Base-by-base conservation (phyloP, 2,329 filamentous ascomycete genomes). In the Fusarium liriodendri region DNA sequence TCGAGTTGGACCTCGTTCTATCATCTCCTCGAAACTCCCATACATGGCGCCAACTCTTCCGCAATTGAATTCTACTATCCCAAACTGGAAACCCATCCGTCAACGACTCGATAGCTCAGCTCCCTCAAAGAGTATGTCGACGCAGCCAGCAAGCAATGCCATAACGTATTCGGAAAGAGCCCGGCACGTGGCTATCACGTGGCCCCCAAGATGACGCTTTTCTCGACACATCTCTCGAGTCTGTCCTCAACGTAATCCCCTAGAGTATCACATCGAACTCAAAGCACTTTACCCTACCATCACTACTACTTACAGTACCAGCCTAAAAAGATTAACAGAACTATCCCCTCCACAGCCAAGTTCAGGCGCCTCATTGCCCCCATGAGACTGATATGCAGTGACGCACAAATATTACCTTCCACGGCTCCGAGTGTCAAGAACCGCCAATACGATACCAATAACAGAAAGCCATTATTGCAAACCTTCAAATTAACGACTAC, bases 71-170 rank as follows among this genome's bases (percentile, higher is more conserved):
- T 66, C 63, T 35, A 66, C 45, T 25, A 66, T 25, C 55, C 57
- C 32, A 55, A 13, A n/a, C 42, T 52, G 5, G 60, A 61, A 25
- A 16, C 11, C 55, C 45, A 66, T 27, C 25, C 6, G 1, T 52
- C 59, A n/a, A 70, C 18, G 50, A 16, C n/a, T 18, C 59, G 38
- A 40, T 5, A n/a, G 37, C 18, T 64, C 42, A 13, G 50, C 38
- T 45, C 10, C 38, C 16, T 50, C 22, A 2, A 32, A 38, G 3
- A 58, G 10, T 2, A 61, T 58, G 14, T 37, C 40, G 2, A 38
- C 11, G 9, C 14, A 70, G 22, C 59, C 64, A 18, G 64, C 42
- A 42, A 70, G 42, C 5, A 63, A 25, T 6, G 25, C 11, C 67
- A 67, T 57, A 8, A 40, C 45, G 11, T 64, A 57, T 59, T 16